Evolutionary conservation across 176 grass and related monocot genomes (phyloP).

Genomic region (Dactylis glomerata): DNA sequence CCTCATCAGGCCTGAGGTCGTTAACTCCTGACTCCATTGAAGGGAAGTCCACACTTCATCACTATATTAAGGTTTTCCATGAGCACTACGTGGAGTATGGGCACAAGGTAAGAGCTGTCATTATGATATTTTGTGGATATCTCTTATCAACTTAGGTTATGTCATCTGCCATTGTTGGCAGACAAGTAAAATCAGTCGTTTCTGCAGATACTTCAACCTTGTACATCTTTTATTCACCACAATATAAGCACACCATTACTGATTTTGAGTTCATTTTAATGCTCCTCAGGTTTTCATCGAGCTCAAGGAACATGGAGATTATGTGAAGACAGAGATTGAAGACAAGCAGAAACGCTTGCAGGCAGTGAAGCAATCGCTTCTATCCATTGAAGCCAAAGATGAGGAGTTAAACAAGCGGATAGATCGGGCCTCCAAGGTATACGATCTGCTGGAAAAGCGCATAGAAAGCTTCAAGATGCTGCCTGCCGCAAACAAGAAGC

Average conservation of each 20-base stretch:
- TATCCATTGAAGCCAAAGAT: slow-evolving; percentile 65
- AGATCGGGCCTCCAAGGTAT: slow-evolving; percentile 51
- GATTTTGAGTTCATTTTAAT: slow-evolving; percentile 19
- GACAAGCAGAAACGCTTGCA: slow-evolving; percentile 72
- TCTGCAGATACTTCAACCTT: neutral
- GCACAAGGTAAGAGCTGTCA: slow-evolving; percentile 64
- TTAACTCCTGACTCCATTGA: slow-evolving; percentile 77
- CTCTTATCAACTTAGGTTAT: neutral
- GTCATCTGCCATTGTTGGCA: neutral
- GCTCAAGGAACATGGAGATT: slow-evolving; percentile 71
- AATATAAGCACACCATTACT: neutral
- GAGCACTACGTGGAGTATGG: slow-evolving; percentile 97
- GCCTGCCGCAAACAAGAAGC: slow-evolving; percentile 84
- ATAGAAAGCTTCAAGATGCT: slow-evolving; percentile 81
- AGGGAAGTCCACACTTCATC: slow-evolving; percentile 85
- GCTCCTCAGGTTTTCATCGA: slow-evolving; percentile 81
- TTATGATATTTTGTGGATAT: slow-evolving; percentile 2
- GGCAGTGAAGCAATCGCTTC: slow-evolving; percentile 62
- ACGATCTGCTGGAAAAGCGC: slow-evolving; percentile 69
- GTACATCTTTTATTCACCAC: neutral
- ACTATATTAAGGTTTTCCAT: slow-evolving; percentile 94
- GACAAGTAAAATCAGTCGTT: neutral
- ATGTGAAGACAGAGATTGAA: slow-evolving; percentile 66
- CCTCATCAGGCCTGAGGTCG: slow-evolving; percentile 62
- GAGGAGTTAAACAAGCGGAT: slow-evolving; percentile 54